Evolutionary conservation across 768 basidiomycete species (phyloP).

Genomic region (Termitomyces sp.): DNA sequence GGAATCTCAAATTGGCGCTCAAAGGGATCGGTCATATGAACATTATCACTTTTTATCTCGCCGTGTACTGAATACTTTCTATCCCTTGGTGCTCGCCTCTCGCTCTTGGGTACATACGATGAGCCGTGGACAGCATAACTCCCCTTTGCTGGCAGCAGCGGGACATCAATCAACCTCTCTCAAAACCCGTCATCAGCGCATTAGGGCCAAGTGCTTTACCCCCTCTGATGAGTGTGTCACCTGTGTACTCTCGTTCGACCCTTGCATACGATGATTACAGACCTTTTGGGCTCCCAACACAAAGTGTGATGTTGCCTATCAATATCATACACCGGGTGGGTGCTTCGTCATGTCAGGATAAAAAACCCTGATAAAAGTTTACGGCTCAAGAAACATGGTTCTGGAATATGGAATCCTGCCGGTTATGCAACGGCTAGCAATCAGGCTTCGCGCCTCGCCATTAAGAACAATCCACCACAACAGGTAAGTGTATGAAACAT

Average conservation of each 20-base stretch:
- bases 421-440: constrained; percentile 6
- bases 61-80: background rate
- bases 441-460: constrained; percentile 6
- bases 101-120: background rate
- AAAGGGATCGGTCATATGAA: background rate
- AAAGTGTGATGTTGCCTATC: background rate
- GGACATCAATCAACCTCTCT: background rate
- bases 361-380: background rate
- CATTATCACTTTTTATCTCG: background rate
- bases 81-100: background rate
- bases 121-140: background rate
- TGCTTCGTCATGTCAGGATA: background rate
- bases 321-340: background rate
- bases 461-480: background rate
- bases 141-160: background rate
- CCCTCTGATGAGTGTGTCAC: constrained; percentile 5
- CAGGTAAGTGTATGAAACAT: background rate
- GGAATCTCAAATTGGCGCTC: constrained; percentile 1
- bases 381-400: background rate
- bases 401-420: constrained; percentile 2
- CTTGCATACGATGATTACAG: background rate
- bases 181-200: background rate
- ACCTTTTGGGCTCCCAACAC: background rate
- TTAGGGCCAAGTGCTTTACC: constrained; percentile 6
- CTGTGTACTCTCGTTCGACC: background rate